These are phyloP conservation scores for Myochromella boudieri DNA, from an alignment of 768 basidiomycete species.

Conservation along the genomic window DNA sequence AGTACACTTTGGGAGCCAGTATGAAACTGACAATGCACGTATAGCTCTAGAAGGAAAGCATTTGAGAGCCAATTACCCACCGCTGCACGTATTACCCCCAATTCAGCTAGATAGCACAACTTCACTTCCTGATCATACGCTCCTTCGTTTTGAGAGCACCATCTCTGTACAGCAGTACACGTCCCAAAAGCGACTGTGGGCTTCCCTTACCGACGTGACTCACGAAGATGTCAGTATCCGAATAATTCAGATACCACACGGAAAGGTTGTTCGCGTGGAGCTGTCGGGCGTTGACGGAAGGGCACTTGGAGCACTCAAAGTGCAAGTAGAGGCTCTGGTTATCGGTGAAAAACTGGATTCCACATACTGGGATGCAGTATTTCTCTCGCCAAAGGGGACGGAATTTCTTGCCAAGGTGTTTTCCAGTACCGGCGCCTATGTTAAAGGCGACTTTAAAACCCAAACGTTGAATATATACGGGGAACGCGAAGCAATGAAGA, in stretches of 20 bases:
- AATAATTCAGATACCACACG: conserved; percentile 19
- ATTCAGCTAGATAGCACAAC: too few species aligned
- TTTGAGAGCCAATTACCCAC: conserved; percentile 32
- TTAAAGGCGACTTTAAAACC: conserved; percentile 46
- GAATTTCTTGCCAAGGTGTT: conserved; percentile 35
- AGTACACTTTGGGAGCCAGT: conserved; percentile 49
- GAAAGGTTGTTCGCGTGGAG: conserved; percentile 33
- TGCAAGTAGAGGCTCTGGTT: conserved; percentile 54
- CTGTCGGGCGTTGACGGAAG: conserved; percentile 54
- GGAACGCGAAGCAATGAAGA: conserved; percentile 32
- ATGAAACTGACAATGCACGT: conserved; percentile 41
- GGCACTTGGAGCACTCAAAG: conserved; percentile 56
- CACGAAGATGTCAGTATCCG: conserved; percentile 33
- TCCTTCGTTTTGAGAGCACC: conserved; percentile 49
- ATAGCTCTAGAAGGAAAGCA: conserved; percentile 31
- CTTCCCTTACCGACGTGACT: conserved; percentile 37
- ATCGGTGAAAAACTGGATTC: conserved; percentile 46
- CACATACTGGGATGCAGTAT: conserved; percentile 49
- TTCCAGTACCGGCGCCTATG: conserved; percentile 35
- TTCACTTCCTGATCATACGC: too few species aligned
- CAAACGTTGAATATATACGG: conserved; percentile 50
- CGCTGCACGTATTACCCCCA: conserved; percentile 50
- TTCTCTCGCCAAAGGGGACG: conserved; percentile 27
- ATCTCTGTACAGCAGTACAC: conserved; percentile 49
- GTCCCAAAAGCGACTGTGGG: conserved; percentile 52